A percentile compares a stretch with the other conserved stretches of the same genome.
phyloP scores from a whole-genome alignment of 1,284 basidiomycete genomes.

The Apiotrichum siamense region DNA sequence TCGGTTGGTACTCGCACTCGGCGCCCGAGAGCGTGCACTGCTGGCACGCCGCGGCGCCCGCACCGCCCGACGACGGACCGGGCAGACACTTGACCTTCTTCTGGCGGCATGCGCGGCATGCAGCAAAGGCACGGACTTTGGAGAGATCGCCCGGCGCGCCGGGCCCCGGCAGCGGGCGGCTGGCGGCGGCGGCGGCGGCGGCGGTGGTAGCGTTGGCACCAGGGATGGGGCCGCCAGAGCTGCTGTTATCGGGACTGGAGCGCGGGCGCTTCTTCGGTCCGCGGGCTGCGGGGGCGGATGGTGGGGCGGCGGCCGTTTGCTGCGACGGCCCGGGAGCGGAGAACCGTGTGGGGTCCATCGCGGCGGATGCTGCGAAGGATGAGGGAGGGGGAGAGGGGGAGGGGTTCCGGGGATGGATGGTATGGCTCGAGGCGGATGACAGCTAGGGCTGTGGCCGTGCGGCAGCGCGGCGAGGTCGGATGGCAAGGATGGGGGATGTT shows the following conservation, averaged over 20 bases:
- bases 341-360: slow-evolving; percentile 1
- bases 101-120: slow-evolving; percentile 36
- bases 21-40: slow-evolving; percentile 33
- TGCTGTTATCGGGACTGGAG: neutral
- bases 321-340: neutral
- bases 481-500: no score
- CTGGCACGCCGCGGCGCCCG: slow-evolving; percentile 27
- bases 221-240: neutral
- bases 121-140: slow-evolving; percentile 40
- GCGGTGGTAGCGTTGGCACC: neutral
- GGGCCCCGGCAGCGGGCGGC: neutral
- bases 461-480: no score
- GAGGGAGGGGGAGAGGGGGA: no score
- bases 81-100: slow-evolving; percentile 45
- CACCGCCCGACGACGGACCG: slow-evolving; percentile 14
- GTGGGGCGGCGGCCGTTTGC: neutral
- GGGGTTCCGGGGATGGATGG: no score
- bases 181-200: neutral
- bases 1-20: slow-evolving; percentile 44
- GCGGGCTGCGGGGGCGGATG: neutral
- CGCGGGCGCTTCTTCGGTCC: neutral
- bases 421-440: no score
- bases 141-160: slow-evolving; percentile 20
- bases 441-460: no score
- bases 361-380: no score